Percentiles rank a stretch among this genome's conserved stretches.
Conservation (phyloP, 2,329 filamentous ascomycete genomes). For the Arthroderma uncinatum region DNA sequence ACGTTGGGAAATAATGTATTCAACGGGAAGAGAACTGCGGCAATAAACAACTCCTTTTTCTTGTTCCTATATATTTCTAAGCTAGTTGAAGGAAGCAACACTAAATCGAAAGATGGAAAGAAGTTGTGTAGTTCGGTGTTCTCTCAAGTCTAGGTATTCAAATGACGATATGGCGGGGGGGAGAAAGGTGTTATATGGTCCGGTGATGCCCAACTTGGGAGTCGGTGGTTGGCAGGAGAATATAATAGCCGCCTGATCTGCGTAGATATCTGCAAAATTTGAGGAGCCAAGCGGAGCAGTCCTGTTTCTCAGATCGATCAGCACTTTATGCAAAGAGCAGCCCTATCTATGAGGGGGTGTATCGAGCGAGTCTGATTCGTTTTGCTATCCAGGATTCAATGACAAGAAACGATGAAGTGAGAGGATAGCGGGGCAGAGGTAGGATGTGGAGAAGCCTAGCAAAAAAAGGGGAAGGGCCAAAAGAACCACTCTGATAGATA, state of each 20-base stretch:
- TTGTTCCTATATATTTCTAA: conserved; percentile 5
- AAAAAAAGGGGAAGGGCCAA: background rate
- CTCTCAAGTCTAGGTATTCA: background rate
- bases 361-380: background rate
- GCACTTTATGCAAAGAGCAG: background rate
- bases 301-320: conserved; percentile 1
- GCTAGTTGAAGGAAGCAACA: conserved; percentile 4
- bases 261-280: background rate
- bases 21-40: background rate
- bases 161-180: conserved; percentile 1
- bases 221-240: background rate
- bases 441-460: background rate
- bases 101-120: background rate
- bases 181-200: background rate
- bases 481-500: background rate
- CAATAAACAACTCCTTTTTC: conserved; percentile 5
- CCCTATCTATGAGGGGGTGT: too few relatives aligned
- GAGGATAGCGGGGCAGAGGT: background rate
- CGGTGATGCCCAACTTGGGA: background rate
- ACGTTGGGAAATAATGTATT: too few relatives aligned
- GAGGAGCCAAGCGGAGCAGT: background rate
- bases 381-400: background rate
- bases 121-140: background rate
- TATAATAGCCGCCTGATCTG: background rate
- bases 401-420: background rate